These are phyloP conservation scores for Podospora appendiculata DNA, from an alignment of 495 filamentous ascomycete species.

Conservation along the genomic window DNA sequence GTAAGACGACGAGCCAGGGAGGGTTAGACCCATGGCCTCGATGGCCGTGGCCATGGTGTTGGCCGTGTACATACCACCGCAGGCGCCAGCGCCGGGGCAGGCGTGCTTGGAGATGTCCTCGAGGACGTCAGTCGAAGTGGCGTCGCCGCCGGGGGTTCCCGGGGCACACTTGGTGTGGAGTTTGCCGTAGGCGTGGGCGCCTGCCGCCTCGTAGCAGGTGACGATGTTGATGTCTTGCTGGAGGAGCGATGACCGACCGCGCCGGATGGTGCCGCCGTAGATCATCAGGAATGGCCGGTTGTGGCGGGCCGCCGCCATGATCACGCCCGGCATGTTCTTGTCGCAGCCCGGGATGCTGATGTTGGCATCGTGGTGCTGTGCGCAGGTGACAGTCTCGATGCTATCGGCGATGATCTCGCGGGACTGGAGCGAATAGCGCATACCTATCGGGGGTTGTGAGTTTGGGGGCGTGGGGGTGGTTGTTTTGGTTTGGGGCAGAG, in stretches of 20 bases:
- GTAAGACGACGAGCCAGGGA: conserved; percentile 86
- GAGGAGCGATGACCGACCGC: conserved; percentile 72
- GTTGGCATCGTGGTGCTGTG: conserved; percentile 85
- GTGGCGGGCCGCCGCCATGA: conserved; percentile 67
- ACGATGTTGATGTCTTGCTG: conserved; percentile 81
- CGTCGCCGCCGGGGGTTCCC: conserved; percentile 19
- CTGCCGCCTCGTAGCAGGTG: conserved; percentile 83
- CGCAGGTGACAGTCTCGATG: conserved; percentile 87
- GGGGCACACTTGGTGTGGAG: conserved; percentile 36
- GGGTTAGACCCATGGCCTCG: conserved; percentile 86
- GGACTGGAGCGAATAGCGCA: conserved; percentile 94
- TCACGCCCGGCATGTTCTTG: conserved; percentile 93
- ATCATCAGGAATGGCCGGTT: conserved; percentile 73
- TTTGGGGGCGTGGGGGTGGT: not conserved
- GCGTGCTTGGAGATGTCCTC: conserved; percentile 79
- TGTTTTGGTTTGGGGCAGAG: not conserved
- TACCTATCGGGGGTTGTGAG: conserved; percentile 50
- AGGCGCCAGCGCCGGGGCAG: conserved; percentile 89
- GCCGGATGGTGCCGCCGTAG: conserved; percentile 86
- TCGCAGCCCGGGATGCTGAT: conserved; percentile 95
- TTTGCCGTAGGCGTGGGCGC: conserved; percentile 75
- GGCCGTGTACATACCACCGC: conserved; percentile 94
- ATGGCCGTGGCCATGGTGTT: conserved; percentile 98
- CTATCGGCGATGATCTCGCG: conserved; percentile 93
- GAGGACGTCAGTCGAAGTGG: conserved; percentile 70